phyloP scores from a whole-genome alignment of 169 alveolate genomes.

The Prorocentrum cordatum region DNA sequence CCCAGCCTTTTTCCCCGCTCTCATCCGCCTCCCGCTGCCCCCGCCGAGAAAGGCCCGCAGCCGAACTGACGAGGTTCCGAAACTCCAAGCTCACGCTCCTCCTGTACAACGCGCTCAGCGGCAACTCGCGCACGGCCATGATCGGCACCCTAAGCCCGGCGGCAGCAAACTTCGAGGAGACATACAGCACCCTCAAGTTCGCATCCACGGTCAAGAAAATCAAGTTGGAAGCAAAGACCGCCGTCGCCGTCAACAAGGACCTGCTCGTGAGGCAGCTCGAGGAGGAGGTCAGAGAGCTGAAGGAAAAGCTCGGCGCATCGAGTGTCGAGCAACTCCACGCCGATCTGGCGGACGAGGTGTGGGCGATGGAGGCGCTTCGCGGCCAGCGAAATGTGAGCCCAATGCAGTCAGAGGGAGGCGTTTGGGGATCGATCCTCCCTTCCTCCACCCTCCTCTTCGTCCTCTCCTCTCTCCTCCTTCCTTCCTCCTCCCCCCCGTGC shows the following conservation, averaged over 20 bases:
- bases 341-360: no score
- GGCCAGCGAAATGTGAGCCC: no score
- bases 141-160: conserved; percentile 82
- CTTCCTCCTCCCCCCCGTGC: no score
- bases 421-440: no score
- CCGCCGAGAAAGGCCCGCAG: no score
- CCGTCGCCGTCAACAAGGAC: conserved; percentile 34
- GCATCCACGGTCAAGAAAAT: conserved; percentile 70
- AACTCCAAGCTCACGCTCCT: conserved; percentile 84
- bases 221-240: conserved; percentile 56
- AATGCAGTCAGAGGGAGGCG: no score
- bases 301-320: conserved; percentile 8
- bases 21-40: no score
- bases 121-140: conserved; percentile 81
- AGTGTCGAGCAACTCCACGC: no score
- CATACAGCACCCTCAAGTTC: conserved; percentile 42
- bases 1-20: no score
- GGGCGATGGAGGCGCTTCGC: no score
- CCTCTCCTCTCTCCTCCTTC: no score
- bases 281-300: conserved; percentile 21
- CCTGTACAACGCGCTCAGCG: conserved; percentile 81
- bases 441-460: no score
- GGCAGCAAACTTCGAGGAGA: conserved; percentile 75
- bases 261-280: conserved; percentile 42
- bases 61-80: conserved; percentile 75